These are phyloP conservation scores for Colletotrichum karsti DNA, from an alignment of 2,329 filamentous ascomycete species.

Conservation along the genomic window DNA sequence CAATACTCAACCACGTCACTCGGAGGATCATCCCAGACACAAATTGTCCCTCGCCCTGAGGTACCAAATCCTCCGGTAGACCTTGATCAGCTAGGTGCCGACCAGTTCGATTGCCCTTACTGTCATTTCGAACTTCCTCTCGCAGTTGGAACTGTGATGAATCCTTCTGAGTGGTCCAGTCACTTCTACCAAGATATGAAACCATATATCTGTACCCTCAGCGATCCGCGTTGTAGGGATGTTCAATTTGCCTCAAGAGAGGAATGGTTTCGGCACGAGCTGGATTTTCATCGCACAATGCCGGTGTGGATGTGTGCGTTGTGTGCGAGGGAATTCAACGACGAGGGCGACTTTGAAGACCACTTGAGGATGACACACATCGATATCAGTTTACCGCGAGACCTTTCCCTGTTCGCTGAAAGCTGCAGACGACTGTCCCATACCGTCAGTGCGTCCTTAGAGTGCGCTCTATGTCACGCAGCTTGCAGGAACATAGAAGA, in stretches of 20 bases:
- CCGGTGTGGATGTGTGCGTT: background rate
- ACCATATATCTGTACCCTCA: background rate
- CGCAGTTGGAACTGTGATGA: background rate
- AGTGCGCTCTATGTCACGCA: background rate
- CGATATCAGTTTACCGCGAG: background rate
- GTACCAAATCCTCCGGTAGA: background rate
- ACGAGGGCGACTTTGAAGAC: background rate
- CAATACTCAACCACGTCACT: background rate
- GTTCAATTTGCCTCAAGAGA: background rate
- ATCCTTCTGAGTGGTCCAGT: background rate
- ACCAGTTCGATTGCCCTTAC: background rate
- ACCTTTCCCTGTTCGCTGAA: background rate
- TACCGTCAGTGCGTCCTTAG: background rate
- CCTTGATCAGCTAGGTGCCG: background rate
- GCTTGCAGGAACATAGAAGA: background rate
- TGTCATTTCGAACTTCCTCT: background rate
- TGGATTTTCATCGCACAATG: background rate
- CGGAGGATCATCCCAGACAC: background rate
- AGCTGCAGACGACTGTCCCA: background rate
- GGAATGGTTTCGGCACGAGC: background rate
- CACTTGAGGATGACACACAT: background rate
- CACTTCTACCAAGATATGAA: background rate
- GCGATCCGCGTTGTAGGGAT: accelerated
- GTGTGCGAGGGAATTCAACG: background rate
- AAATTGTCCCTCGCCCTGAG: background rate